phyloP scores from a whole-genome alignment of 176 grass and related monocot genomes.

The Carex kokanica region DNA sequence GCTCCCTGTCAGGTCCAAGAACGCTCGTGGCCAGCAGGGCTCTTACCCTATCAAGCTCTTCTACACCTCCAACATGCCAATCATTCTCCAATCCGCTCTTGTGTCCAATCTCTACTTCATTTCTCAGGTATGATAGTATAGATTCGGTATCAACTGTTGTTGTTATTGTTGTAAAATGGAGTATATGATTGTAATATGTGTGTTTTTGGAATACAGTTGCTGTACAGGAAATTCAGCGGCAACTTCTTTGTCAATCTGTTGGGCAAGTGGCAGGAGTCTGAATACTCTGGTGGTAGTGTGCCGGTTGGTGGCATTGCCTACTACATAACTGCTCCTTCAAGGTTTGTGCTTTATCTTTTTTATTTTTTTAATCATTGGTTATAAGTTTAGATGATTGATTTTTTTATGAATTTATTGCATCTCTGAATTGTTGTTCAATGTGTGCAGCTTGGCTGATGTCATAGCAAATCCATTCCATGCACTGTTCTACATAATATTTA shows the following conservation, averaged over 20 bases:
- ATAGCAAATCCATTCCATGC: constrained; percentile 91
- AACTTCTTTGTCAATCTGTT: constrained; percentile 86
- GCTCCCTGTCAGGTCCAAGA: constrained; percentile 89
- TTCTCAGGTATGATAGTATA: constrained; percentile 55
- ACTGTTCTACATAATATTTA: constrained; percentile 85
- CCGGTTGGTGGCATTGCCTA: constrained; percentile 94
- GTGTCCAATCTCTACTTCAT: constrained; percentile 97
- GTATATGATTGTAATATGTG: constrained; percentile 11
- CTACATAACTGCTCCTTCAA: constrained; percentile 95
- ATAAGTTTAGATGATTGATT: background rate
- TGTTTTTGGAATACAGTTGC: constrained; percentile 47
- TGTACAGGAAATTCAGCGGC: constrained; percentile 89
- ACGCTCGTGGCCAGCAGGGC: constrained; percentile 90
- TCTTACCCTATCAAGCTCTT: constrained; percentile 98
- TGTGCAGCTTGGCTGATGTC: constrained; percentile 72
- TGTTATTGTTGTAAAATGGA: background rate
- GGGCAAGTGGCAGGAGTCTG: constrained; percentile 90
- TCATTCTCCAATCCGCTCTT: constrained; percentile 88
- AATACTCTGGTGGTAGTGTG: constrained; percentile 79
- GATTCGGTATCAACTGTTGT: background rate
- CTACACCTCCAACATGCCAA: constrained; percentile 97
- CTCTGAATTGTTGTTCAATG: constrained; percentile 24
- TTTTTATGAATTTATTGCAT: constrained; percentile 6
- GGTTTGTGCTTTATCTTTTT: constrained; percentile 42
- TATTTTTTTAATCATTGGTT: constrained; percentile 10